phyloP scores from a whole-genome alignment of 1,139 yeast genomes.

The Hansenula sp. region DNA sequence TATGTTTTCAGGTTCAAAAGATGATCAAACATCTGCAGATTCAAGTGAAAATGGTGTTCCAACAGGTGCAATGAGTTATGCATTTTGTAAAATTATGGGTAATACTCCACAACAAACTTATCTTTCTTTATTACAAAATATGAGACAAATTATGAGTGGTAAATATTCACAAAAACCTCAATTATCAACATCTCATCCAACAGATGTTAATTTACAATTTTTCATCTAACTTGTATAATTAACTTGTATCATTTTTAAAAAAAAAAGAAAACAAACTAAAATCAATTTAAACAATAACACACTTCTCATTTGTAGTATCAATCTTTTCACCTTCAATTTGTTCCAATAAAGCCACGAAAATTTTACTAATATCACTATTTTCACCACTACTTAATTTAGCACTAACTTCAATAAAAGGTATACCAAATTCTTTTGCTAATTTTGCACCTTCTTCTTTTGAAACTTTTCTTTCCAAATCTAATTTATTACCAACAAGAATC shows the following conservation, averaged over 20 bases:
- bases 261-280: not conserved
- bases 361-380: constrained; percentile 58
- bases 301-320: constrained; percentile 29
- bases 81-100: constrained; percentile 49
- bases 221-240: no score
- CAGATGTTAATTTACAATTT: constrained; percentile 52
- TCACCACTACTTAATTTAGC: constrained; percentile 66
- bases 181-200: constrained; percentile 58
- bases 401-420: constrained; percentile 76
- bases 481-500: constrained; percentile 81
- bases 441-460: constrained; percentile 57
- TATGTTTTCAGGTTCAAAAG: constrained; percentile 80
- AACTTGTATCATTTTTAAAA: not conserved
- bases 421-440: constrained; percentile 55
- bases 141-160: constrained; percentile 45
- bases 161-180: constrained; percentile 66
- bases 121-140: constrained; percentile 51
- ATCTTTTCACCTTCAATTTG: constrained; percentile 68
- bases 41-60: constrained; percentile 49
- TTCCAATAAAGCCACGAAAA: constrained; percentile 63
- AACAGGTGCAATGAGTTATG: constrained; percentile 64
- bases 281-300: constrained; percentile 23
- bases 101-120: constrained; percentile 50
- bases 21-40: constrained; percentile 48
- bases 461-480: constrained; percentile 73